Conservation (phyloP, 202 grass and related monocot species). For the Bolboschoenoplectus hybrid region DNA sequence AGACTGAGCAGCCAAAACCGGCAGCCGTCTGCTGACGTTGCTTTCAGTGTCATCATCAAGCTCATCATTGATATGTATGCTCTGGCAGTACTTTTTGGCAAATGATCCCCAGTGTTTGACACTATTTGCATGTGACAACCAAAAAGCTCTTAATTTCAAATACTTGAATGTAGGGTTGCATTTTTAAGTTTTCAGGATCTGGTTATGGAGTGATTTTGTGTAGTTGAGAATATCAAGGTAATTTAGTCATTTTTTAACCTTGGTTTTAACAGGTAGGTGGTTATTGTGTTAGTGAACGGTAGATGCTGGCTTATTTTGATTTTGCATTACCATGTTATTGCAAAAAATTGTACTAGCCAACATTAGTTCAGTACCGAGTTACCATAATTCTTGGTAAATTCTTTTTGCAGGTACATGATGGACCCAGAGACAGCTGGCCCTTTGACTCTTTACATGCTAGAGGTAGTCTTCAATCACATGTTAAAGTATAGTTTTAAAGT, state of each 20-base stretch:
- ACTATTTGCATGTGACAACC: slow-evolving; percentile 16
- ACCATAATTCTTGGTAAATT: slow-evolving; percentile 29
- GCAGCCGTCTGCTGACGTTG: slow-evolving; percentile 87
- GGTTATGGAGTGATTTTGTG: slow-evolving; percentile 25
- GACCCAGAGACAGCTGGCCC: slow-evolving; percentile 80
- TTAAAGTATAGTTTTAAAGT: slow-evolving; percentile 29
- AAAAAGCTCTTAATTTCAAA: slow-evolving; percentile 2
- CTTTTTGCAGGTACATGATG: slow-evolving; percentile 87
- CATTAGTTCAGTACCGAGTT: background rate
- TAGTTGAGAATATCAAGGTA: background rate
- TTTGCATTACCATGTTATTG: slow-evolving; percentile 1
- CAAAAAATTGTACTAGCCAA: background rate
- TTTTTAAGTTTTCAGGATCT: slow-evolving; percentile 4
- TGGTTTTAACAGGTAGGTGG: background rate
- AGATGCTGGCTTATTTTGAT: slow-evolving; percentile 10
- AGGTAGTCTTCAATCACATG: slow-evolving; percentile 53
- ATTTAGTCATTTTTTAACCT: background rate
- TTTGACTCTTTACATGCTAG: slow-evolving; percentile 97
- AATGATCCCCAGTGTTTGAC: background rate
- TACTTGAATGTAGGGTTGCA: background rate
- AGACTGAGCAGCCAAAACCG: slow-evolving; percentile 67
- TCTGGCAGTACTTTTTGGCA: background rate
- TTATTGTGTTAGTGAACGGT: background rate
- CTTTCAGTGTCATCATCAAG: slow-evolving; percentile 98
- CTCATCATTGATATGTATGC: slow-evolving; percentile 99